Evolutionary conservation across 352 stramenopile genomes (phyloP).

Genomic region (Phytophthora niederhauseri): DNA sequence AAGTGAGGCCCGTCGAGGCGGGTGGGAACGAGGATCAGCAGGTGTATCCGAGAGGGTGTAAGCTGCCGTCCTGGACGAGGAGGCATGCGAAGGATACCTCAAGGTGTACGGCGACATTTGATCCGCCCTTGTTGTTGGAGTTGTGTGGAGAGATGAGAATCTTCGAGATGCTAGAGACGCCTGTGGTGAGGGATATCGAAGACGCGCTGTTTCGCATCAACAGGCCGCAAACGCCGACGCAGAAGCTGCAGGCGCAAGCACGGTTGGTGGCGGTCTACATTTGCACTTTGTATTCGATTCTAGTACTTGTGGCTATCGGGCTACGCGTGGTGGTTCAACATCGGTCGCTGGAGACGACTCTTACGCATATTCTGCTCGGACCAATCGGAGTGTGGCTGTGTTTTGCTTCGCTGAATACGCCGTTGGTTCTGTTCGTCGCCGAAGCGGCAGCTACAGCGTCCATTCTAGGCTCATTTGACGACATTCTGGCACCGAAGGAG

Average conservation of each 20-base stretch:
- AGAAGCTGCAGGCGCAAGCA: constrained; percentile 74
- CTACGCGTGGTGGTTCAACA: constrained; percentile 72
- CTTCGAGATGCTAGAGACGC: constrained; percentile 88
- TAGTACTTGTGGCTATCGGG: constrained; percentile 71
- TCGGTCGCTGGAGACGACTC: constrained; percentile 65
- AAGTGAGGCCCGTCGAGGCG: constrained; percentile 49
- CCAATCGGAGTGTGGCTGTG: constrained; percentile 86
- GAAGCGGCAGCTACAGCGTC: constrained; percentile 76
- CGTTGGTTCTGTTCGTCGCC: constrained; percentile 77
- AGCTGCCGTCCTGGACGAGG: constrained; percentile 62
- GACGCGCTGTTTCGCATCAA: constrained; percentile 81
- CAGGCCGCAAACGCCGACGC: constrained; percentile 70
- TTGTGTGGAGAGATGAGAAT: constrained; percentile 88
- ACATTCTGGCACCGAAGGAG: constrained; percentile 49
- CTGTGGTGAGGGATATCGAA: constrained; percentile 78
- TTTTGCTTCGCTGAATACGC: constrained; percentile 85
- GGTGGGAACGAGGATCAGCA: constrained; percentile 30
- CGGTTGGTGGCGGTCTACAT: constrained; percentile 60
- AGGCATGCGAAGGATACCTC: constrained; percentile 53
- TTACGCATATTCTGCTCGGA: constrained; percentile 73
- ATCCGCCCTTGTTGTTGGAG: constrained; percentile 70
- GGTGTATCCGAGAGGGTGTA: constrained; percentile 57
- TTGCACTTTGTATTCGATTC: constrained; percentile 69
- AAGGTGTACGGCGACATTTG: constrained; percentile 79
- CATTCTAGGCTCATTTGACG: constrained; percentile 80